Evolutionary conservation across 805 yeast species (phyloP).

Genomic region (Lachancea lanzarotensis): DNA sequence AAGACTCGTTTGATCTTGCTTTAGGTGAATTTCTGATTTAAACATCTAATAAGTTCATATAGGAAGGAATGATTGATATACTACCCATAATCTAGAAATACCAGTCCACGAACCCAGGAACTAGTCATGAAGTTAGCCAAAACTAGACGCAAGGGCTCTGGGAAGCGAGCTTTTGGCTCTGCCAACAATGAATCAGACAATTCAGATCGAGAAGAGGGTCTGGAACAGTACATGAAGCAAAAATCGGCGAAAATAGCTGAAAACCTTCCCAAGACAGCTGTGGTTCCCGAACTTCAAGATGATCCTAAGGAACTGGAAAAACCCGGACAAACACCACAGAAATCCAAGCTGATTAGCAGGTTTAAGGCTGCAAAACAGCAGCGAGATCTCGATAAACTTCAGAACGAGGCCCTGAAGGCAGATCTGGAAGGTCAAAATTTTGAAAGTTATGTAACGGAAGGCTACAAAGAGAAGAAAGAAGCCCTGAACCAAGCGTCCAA

Average conservation of each 20-base stretch:
- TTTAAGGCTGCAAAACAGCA: slow-evolving; percentile 40
- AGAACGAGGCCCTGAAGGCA: slow-evolving; percentile 34
- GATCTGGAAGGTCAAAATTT: slow-evolving; percentile 35
- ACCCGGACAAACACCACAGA: not conserved
- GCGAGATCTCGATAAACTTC: slow-evolving; percentile 42
- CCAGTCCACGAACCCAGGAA: no score
- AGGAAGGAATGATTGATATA: no score
- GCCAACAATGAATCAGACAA: slow-evolving; percentile 37
- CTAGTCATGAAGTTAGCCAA: not conserved
- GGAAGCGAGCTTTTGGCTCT: slow-evolving; percentile 9
- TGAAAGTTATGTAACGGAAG: slow-evolving; percentile 42
- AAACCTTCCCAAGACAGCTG: not conserved
- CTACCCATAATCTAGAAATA: no score
- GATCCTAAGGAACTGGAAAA: not conserved
- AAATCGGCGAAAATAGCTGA: slow-evolving; percentile 12
- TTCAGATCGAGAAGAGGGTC: slow-evolving; percentile 39
- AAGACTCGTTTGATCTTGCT: no score
- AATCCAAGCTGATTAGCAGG: slow-evolving; percentile 34
- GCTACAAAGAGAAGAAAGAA: slow-evolving; percentile 38
- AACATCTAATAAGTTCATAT: not conserved
- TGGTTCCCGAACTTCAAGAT: no score
- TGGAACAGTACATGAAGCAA: slow-evolving; percentile 29
- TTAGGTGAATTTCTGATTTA: not conserved
- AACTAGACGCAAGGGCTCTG: not conserved
- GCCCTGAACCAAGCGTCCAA: slow-evolving; percentile 17